Evolutionary conservation across 179 eudicot genomes (phyloP).

Genomic region (Beta lomatogona): DNA sequence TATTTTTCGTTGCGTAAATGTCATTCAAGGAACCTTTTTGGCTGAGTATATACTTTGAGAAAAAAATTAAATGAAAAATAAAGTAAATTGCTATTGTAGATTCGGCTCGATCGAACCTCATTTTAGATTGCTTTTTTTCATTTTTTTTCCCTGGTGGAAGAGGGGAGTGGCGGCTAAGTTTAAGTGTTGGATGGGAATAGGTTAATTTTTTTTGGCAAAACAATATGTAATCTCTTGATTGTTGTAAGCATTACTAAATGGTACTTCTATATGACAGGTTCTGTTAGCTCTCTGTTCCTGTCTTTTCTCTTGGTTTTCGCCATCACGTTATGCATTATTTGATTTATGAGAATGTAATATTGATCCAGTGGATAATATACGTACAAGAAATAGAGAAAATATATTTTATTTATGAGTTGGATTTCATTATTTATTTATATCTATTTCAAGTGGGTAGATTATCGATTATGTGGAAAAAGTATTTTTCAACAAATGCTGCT

Average conservation of each 20-base stretch:
- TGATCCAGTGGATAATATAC: too few relatives aligned
- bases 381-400: too few relatives aligned
- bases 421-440: too few relatives aligned
- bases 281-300: neutral
- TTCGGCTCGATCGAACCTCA: constrained; percentile 15
- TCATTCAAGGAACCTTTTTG: constrained; percentile 20
- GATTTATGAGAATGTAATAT: too few relatives aligned
- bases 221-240: constrained; percentile 15
- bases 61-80: constrained; percentile 17
- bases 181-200: constrained; percentile 25
- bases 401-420: too few relatives aligned
- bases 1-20: constrained; percentile 81
- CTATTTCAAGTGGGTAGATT: too few relatives aligned
- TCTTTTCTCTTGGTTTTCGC: neutral
- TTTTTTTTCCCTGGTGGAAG: neutral
- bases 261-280: constrained; percentile 11
- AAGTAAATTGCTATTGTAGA: constrained; percentile 33
- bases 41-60: constrained; percentile 32
- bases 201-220: constrained; percentile 21
- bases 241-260: constrained; percentile 14
- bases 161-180: neutral
- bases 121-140: neutral
- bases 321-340: neutral
- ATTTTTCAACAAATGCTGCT: too few relatives aligned
- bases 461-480: too few relatives aligned